These are phyloP conservation scores for Gypsophila paniculata DNA, from an alignment of 179 eudicot genomes.

Conservation along the genomic window DNA sequence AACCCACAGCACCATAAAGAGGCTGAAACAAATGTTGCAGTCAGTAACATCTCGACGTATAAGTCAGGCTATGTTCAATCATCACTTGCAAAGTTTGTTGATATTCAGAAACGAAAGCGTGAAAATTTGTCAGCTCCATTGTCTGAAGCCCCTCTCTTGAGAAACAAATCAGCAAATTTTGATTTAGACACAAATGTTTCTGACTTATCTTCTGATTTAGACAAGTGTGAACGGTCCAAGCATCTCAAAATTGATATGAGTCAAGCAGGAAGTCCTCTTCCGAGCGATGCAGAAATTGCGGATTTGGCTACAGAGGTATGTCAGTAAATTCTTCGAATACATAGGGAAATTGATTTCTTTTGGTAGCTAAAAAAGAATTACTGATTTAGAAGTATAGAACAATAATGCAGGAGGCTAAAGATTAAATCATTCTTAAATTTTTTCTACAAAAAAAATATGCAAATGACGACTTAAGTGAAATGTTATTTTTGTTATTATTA, in stretches of 20 bases:
- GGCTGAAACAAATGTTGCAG: conserved; percentile 24
- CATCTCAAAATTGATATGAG: conserved; percentile 26
- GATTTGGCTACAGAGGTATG: conserved; percentile 34
- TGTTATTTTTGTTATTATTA: neutral
- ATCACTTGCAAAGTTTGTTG: conserved; percentile 55
- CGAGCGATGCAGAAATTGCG: conserved; percentile 25
- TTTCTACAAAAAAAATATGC: neutral
- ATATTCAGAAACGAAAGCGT: conserved; percentile 62
- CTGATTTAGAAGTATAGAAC: neutral
- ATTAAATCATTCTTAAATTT: too few species aligned
- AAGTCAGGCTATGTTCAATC: conserved; percentile 46
- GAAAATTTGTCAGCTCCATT: conserved; percentile 48
- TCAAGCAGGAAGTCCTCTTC: conserved; percentile 23
- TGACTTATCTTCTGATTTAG: conserved; percentile 30
- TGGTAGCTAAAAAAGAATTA: neutral
- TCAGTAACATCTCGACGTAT: conserved; percentile 22
- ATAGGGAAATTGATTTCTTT: neutral
- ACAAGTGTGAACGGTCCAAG: conserved; percentile 33
- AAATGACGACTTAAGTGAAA: neutral
- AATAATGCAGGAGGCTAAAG: neutral
- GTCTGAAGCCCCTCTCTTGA: conserved; percentile 78
- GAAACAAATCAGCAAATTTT: conserved; percentile 42
- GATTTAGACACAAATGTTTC: conserved; percentile 28
- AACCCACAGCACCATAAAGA: conserved; percentile 13
- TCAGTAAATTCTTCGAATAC: neutral